Conservation (phyloP, 148 eudicot genomes). For the Camellia sinensis region DNA sequence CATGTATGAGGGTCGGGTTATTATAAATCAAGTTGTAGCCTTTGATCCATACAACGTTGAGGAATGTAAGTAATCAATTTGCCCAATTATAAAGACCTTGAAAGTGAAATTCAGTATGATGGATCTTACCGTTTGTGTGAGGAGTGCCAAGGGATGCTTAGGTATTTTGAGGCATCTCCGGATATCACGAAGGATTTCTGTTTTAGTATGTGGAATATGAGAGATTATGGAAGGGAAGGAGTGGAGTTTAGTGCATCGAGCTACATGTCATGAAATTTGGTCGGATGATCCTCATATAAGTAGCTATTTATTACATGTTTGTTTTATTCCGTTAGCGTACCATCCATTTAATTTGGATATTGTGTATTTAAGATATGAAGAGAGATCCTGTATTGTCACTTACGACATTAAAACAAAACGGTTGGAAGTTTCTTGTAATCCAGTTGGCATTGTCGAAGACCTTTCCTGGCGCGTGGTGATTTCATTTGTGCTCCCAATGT, state of each 20-base stretch:
- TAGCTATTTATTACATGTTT: neutral
- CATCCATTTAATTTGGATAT: slow-evolving; percentile 21
- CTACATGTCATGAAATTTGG: slow-evolving; percentile 14
- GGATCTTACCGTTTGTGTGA: slow-evolving; percentile 20
- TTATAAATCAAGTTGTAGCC: slow-evolving; percentile 16
- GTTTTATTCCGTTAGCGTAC: slow-evolving; percentile 17
- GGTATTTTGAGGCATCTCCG: slow-evolving; percentile 20
- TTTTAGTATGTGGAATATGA: slow-evolving; percentile 18
- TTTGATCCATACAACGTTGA: slow-evolving; percentile 18
- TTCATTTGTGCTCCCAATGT: slow-evolving; percentile 18
- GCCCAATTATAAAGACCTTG: neutral
- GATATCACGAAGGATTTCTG: neutral
- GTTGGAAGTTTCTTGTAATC: slow-evolving; percentile 13
- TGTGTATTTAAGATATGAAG: slow-evolving; percentile 17
- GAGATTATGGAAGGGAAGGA: slow-evolving; percentile 17
- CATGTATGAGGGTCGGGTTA: no score
- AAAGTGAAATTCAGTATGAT: slow-evolving; percentile 7
- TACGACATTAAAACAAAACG: slow-evolving; percentile 6
- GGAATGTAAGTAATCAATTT: slow-evolving; percentile 8
- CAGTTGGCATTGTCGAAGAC: slow-evolving; percentile 8
- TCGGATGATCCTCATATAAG: slow-evolving; percentile 11
- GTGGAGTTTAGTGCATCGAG: slow-evolving; percentile 15
- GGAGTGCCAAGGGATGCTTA: slow-evolving; percentile 19
- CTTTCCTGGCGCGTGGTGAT: slow-evolving; percentile 24
- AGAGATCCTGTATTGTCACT: slow-evolving; percentile 15